phyloP scores from a whole-genome alignment of 192 early-diverging fungal genomes.

The Physocladia obscura region DNA sequence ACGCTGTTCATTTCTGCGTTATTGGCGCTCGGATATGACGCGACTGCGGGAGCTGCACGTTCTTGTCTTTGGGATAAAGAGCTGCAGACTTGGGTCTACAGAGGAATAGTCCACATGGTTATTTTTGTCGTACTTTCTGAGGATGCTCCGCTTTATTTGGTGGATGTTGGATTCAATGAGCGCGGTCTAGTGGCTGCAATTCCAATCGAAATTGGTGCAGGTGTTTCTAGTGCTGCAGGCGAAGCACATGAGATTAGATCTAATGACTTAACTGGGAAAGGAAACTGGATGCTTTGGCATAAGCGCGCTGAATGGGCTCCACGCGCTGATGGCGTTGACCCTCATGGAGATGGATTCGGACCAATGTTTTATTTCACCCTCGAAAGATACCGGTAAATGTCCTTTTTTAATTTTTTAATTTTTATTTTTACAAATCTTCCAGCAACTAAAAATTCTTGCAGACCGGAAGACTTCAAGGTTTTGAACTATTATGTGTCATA shows the following conservation, averaged over 20 bases:
- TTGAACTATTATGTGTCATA: not conserved
- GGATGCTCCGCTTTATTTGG: not conserved
- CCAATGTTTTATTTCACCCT: not conserved
- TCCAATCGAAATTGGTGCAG: not conserved
- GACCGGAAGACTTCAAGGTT: slow-evolving; percentile 6
- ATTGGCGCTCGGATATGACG: not conserved
- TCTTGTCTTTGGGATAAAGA: not conserved
- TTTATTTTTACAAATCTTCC: too few relatives aligned
- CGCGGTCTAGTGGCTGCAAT: not conserved
- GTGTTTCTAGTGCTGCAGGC: not conserved
- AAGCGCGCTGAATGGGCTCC: not conserved
- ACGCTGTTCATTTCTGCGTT: not conserved
- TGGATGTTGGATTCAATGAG: not conserved
- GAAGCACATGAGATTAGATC: not conserved
- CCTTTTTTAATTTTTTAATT: not conserved
- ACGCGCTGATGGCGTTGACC: not conserved
- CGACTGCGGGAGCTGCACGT: not conserved
- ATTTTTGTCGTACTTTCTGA: not conserved
- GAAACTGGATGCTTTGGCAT: not conserved
- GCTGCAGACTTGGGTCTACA: not conserved
- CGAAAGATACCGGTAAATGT: not conserved
- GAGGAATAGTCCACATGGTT: not conserved
- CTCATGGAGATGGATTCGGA: not conserved
- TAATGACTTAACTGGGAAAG: not conserved
- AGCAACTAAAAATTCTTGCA: too few relatives aligned